These are phyloP conservation scores for Boeremia lycopersici DNA, from an alignment of 2,329 filamentous ascomycete genomes.

Conservation along the genomic window DNA sequence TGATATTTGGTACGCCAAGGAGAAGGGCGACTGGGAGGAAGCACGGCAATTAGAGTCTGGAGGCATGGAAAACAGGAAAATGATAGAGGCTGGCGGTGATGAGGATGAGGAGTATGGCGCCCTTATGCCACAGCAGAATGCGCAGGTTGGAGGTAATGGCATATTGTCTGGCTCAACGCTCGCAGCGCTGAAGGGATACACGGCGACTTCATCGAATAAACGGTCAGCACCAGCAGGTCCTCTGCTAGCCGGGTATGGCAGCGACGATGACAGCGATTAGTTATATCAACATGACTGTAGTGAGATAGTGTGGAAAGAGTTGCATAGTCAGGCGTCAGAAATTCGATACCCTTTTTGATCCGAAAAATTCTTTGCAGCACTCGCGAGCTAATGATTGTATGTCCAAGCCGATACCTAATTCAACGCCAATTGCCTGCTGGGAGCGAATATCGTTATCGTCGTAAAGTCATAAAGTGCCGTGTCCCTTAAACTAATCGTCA, in stretches of 20 bases:
- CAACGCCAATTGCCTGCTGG: background rate
- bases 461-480: background rate
- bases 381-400: background rate
- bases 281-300: slow-evolving; percentile 6
- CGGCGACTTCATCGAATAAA: slow-evolving; percentile 54
- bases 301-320: background rate
- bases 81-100: slow-evolving; percentile 54
- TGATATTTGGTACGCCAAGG: slow-evolving; percentile 87
- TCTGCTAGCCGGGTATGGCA: slow-evolving; percentile 86
- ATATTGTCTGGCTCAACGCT: slow-evolving; percentile 85
- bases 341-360: slow-evolving; percentile 17
- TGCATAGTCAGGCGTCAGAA: slow-evolving; percentile 18
- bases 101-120: slow-evolving; percentile 20
- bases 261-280: slow-evolving; percentile 77
- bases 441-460: background rate
- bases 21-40: slow-evolving; percentile 69
- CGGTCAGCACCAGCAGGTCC: slow-evolving; percentile 57
- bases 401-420: background rate
- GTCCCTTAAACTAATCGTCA: background rate
- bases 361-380: no score
- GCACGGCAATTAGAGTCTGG: slow-evolving; percentile 64
- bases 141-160: slow-evolving; percentile 54
- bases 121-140: slow-evolving; percentile 31
- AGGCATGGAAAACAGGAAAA: slow-evolving; percentile 60
- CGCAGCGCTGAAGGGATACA: slow-evolving; percentile 70